Evolutionary conservation across 306 rosid genomes (phyloP).

Genomic region (Dalbergia cultrata): DNA sequence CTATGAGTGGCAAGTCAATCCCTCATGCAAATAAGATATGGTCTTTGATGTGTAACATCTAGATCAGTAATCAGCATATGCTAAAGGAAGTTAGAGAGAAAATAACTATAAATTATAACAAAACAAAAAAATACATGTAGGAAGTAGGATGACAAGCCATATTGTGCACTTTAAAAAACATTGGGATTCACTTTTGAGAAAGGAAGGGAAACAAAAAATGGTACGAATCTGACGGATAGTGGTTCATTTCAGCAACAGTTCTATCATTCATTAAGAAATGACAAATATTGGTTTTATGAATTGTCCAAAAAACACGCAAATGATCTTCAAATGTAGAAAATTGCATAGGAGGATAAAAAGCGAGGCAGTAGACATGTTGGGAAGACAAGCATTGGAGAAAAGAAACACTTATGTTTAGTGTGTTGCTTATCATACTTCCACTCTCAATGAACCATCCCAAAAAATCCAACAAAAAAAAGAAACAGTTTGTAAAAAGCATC

Average conservation of each 20-base stretch:
- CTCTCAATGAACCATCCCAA: not conserved
- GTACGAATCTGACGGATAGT: not conserved
- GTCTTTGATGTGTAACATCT: constrained; percentile 8
- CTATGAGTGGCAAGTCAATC: constrained; percentile 27
- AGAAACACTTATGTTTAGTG: not conserved
- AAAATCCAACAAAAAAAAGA: not conserved
- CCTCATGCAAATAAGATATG: constrained; percentile 37
- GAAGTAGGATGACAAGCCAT: not conserved
- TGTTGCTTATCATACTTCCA: constrained; percentile 2
- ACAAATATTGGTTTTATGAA: not conserved
- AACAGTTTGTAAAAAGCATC: not conserved
- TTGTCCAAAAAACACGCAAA: not conserved
- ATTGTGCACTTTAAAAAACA: not conserved
- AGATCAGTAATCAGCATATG: constrained; percentile 31
- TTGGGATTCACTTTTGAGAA: not conserved
- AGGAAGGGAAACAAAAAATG: not conserved
- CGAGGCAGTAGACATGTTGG: not conserved
- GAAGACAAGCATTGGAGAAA: not conserved
- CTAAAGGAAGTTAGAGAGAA: constrained; percentile 24
- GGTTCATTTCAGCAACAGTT: constrained; percentile 3
- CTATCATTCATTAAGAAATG: not conserved
- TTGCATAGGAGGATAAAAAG: too few relatives aligned
- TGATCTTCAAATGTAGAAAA: not conserved
- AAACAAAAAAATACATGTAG: not conserved
- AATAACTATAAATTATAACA: not conserved